phyloP scores from a whole-genome alignment of 148 eudicot species.

The Rhododendron vialii region DNA sequence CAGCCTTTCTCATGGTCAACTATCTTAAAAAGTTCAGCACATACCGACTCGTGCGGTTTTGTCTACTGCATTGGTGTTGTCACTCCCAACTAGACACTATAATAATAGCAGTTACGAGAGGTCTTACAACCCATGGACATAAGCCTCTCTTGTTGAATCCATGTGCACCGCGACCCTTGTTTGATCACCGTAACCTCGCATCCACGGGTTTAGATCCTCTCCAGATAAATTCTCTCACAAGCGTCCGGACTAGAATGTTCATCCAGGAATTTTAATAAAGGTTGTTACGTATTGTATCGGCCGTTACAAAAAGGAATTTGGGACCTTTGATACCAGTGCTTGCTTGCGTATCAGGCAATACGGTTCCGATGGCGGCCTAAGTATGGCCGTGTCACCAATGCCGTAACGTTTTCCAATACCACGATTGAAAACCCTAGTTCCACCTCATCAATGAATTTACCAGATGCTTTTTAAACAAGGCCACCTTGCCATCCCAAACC shows the following conservation, averaged over 20 bases:
- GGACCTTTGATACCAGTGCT: not conserved
- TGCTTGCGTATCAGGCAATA: not conserved
- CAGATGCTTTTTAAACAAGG: not conserved
- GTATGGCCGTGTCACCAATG: not conserved
- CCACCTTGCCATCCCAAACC: not conserved
- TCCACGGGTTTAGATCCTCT: not conserved
- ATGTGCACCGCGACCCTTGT: not conserved
- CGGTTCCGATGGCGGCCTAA: not conserved
- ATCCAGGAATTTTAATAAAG: not conserved
- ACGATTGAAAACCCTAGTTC: not conserved
- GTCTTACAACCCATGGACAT: not conserved
- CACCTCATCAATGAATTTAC: not conserved
- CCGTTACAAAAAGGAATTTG: not conserved
- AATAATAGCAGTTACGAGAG: not conserved
- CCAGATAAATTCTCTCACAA: not conserved
- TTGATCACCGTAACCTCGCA: not conserved
- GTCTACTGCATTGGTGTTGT: not conserved
- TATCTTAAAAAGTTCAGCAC: not conserved
- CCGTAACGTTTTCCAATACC: not conserved
- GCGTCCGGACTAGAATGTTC: not conserved
- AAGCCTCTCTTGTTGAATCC: not conserved
- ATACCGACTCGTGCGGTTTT: not conserved
- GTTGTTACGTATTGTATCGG: not conserved
- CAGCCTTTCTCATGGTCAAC: not conserved
- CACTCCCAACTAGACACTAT: not conserved